phyloP scores from a whole-genome alignment of 1,139 yeast genomes.

The Starmera stellimalicola region DNA sequence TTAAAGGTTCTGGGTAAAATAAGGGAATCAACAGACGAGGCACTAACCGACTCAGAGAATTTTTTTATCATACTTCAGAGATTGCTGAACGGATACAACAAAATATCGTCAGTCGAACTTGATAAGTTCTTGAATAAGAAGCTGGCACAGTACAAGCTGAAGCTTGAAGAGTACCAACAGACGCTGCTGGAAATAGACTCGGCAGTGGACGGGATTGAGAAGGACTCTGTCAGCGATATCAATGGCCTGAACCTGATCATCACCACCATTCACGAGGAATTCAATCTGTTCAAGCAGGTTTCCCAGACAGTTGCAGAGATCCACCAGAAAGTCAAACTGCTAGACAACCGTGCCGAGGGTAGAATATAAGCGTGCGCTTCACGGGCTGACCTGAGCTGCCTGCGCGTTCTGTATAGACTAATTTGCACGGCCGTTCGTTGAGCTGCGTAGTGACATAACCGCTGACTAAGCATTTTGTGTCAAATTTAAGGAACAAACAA shows the following conservation, averaged over 20 bases:
- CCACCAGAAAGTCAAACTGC: conserved; percentile 59
- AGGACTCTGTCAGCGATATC: conserved; percentile 35
- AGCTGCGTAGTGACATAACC: no score
- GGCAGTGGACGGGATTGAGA: conserved; percentile 65
- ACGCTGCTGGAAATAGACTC: conserved; percentile 64
- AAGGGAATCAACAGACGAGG: conserved; percentile 34
- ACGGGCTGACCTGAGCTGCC: no score
- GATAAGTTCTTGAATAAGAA: conserved; percentile 45
- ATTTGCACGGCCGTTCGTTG: no score
- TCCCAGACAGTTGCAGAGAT: conserved; percentile 86
- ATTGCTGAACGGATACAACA: conserved; percentile 58
- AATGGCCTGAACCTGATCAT: conserved; percentile 49
- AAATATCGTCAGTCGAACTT: conserved; percentile 46
- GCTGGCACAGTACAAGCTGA: conserved; percentile 40
- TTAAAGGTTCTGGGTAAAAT: conserved; percentile 37
- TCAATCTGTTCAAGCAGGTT: conserved; percentile 77
- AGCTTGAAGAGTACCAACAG: conserved; percentile 58
- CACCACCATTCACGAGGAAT: conserved; percentile 71
- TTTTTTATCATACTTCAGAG: conserved; percentile 61
- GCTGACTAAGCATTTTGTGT: no score
- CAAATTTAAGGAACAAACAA: no score
- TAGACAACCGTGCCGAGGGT: conserved; percentile 1
- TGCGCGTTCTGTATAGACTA: no score
- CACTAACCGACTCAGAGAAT: conserved; percentile 48
- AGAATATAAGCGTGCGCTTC: neutral